Evolutionary conservation across 352 stramenopile species (phyloP).

Genomic region (Pythium brachiatum): DNA sequence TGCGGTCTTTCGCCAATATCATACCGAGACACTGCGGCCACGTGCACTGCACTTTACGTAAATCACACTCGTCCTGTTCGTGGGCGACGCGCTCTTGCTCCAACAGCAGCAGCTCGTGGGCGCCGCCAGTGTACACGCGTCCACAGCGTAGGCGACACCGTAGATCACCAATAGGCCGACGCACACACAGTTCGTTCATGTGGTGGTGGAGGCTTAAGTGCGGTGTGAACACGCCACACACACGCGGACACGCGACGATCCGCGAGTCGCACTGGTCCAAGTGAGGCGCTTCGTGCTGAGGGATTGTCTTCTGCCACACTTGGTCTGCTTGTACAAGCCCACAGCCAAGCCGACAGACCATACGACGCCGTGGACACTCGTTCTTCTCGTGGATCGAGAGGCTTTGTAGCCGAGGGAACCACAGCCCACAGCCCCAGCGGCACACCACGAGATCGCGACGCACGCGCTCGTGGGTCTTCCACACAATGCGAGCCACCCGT

Average conservation of each 20-base stretch:
- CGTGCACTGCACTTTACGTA: slow-evolving; percentile 68
- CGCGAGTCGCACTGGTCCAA: slow-evolving; percentile 41
- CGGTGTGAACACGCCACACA: slow-evolving; percentile 68
- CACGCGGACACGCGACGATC: slow-evolving; percentile 55
- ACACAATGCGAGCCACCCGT: slow-evolving; percentile 55
- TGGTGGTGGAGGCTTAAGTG: slow-evolving; percentile 46
- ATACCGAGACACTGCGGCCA: slow-evolving; percentile 60
- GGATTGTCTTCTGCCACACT: slow-evolving; percentile 47
- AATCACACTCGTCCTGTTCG: slow-evolving; percentile 63
- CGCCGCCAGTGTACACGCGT: slow-evolving; percentile 46
- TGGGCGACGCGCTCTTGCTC: slow-evolving; percentile 67
- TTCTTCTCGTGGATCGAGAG: slow-evolving; percentile 48
- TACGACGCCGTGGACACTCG: slow-evolving; percentile 56
- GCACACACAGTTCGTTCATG: slow-evolving; percentile 57
- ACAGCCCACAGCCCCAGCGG: slow-evolving; percentile 57
- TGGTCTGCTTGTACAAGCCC: slow-evolving; percentile 41
- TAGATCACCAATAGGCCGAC: slow-evolving; percentile 56
- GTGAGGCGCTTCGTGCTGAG: slow-evolving; percentile 50
- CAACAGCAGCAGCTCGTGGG: slow-evolving; percentile 56
- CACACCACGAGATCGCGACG: slow-evolving; percentile 38
- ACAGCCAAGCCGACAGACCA: slow-evolving; percentile 71
- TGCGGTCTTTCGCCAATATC: slow-evolving; percentile 58
- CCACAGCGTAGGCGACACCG: slow-evolving; percentile 60
- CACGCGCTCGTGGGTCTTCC: slow-evolving; percentile 38
- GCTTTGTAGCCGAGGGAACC: slow-evolving; percentile 42